A percentile compares a stretch with the other conserved stretches of the same genome.
phyloP scores from a whole-genome alignment of 148 eudicot genomes.

The Pharnaceum exiguum region DNA sequence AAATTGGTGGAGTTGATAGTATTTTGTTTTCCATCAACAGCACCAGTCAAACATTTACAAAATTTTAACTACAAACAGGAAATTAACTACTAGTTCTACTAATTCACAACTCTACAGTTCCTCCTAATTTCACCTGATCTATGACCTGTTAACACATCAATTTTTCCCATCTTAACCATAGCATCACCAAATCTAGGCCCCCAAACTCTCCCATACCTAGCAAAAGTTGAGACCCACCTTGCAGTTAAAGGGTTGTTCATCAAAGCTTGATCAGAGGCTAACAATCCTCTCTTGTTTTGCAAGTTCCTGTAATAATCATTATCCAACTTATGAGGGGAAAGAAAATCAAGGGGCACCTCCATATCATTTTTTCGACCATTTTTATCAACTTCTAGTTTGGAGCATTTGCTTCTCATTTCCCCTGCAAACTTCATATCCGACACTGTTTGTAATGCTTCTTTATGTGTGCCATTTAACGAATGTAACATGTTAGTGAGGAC shows the following conservation, averaged over 20 bases:
- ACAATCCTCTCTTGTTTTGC: slow-evolving; percentile 9
- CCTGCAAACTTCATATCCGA: not conserved
- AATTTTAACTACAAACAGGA: not conserved
- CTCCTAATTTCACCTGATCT: slow-evolving; percentile 37
- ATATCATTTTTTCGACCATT: not conserved
- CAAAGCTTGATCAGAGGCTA: slow-evolving; percentile 24
- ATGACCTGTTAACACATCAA: slow-evolving; percentile 30
- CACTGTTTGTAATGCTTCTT: slow-evolving; percentile 13
- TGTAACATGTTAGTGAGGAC: not conserved
- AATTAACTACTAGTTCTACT: not conserved
- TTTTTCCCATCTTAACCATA: slow-evolving; percentile 29
- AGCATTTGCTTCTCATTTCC: slow-evolving; percentile 3
- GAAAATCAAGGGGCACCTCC: not conserved
- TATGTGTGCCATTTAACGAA: not conserved
- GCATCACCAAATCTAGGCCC: slow-evolving; percentile 17
- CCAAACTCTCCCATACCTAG: not conserved
- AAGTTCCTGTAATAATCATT: slow-evolving; percentile 19
- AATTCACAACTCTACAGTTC: slow-evolving; percentile 28
- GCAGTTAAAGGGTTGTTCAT: slow-evolving; percentile 7
- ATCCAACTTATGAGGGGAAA: not conserved
- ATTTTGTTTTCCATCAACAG: too few species aligned
- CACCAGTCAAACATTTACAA: not conserved
- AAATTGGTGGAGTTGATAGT: too few species aligned
- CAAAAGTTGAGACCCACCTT: slow-evolving; percentile 17
- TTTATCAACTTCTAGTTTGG: not conserved